Evolutionary conservation across 1,139 yeast genomes (phyloP).

Genomic region (Zygosaccharomyces sapae): DNA sequence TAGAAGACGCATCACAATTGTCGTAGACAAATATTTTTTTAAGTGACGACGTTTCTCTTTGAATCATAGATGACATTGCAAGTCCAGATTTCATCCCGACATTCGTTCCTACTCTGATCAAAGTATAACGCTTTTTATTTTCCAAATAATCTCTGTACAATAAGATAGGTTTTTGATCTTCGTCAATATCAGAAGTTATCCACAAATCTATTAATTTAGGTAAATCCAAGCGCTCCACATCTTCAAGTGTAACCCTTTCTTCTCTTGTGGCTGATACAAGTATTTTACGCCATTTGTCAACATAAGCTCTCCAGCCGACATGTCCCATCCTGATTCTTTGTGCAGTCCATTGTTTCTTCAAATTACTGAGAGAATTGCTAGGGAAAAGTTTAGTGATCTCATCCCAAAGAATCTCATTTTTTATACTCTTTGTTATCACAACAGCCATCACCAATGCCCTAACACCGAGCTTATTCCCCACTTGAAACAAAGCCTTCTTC

Average conservation of each 20-base stretch:
- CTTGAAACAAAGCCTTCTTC: constrained; percentile 14
- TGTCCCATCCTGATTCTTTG: constrained; percentile 35
- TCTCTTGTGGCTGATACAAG: constrained; percentile 31
- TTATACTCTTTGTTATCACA: constrained; percentile 35
- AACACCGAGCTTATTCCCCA: constrained; percentile 29
- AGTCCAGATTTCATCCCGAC: constrained; percentile 18
- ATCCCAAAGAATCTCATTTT: constrained; percentile 35
- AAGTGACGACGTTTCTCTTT: constrained; percentile 30
- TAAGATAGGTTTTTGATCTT: constrained; percentile 16
- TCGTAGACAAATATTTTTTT: constrained; percentile 25
- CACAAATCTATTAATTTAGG: constrained; percentile 29
- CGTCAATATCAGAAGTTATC: constrained; percentile 24
- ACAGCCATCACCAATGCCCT: constrained; percentile 30
- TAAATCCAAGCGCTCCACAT: constrained; percentile 32
- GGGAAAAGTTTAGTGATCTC: constrained; percentile 32
- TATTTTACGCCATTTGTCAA: constrained; percentile 34
- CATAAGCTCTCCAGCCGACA: constrained; percentile 33
- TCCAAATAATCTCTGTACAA: constrained; percentile 28
- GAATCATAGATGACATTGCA: constrained; percentile 37
- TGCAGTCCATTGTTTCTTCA: constrained; percentile 35
- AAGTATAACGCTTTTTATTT: constrained; percentile 28
- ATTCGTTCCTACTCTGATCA: constrained; percentile 18
- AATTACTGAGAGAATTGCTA: constrained; percentile 31
- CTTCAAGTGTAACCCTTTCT: constrained; percentile 29
- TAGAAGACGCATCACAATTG: not conserved